Conservation (phyloP, 164 flowering plant genomes). For the Annona cherimola region DNA sequence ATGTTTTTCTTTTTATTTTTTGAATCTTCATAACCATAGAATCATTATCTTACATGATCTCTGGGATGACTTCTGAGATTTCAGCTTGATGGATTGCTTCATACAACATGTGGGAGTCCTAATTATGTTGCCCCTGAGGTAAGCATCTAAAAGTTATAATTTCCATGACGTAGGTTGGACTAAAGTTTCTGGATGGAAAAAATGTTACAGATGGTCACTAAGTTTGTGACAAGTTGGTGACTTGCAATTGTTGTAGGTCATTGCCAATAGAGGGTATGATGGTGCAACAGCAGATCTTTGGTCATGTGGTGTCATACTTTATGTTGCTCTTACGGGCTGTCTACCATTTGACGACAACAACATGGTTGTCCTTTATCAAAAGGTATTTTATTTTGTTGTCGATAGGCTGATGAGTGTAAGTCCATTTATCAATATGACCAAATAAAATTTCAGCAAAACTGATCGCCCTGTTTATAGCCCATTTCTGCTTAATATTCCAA, state of each 20-base stretch:
- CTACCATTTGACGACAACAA: constrained; percentile 95
- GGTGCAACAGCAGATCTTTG: constrained; percentile 86
- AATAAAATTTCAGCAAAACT: no score
- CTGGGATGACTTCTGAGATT: neutral
- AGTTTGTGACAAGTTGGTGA: neutral
- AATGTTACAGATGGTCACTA: neutral
- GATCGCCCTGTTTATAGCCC: no score
- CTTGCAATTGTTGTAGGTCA: constrained; percentile 28
- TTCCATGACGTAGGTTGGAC: neutral
- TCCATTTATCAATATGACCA: no score
- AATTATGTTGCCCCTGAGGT: constrained; percentile 97
- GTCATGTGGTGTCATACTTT: constrained; percentile 95
- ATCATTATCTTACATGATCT: neutral
- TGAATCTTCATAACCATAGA: neutral
- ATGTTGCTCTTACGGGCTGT: constrained; percentile 71
- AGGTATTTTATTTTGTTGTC: constrained; percentile 36
- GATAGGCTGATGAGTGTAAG: neutral
- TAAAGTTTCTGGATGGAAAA: neutral
- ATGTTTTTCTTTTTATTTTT: neutral
- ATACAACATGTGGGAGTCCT: constrained; percentile 98
- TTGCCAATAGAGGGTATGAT: constrained; percentile 79
- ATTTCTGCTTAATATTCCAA: no score
- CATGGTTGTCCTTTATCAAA: constrained; percentile 88
- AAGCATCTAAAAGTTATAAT: constrained; percentile 1
- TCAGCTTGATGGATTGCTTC: constrained; percentile 84